A percentile compares a stretch with the other conserved stretches of the same genome.
phyloP scores from a whole-genome alignment of 2,329 filamentous ascomycete species.

The Endoconidiophora polonica region DNA sequence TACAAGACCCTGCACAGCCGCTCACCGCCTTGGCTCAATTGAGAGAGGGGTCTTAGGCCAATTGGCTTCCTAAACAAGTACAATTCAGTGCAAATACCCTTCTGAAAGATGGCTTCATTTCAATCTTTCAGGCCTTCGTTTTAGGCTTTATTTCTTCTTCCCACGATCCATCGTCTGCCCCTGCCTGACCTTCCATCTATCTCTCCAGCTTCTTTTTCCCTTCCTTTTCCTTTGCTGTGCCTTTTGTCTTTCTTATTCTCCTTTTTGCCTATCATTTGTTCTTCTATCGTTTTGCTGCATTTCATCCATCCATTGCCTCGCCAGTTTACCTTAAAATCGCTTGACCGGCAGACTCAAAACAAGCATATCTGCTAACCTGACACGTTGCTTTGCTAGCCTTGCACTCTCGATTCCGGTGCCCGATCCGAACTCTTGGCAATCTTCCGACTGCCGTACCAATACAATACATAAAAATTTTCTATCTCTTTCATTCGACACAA shows the following conservation, averaged over 20 bases:
- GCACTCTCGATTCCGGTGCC: neutral
- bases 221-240: conserved; percentile 13
- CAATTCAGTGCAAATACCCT: neutral
- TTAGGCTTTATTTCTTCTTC: no score
- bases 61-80: neutral
- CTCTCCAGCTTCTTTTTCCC: conserved; percentile 9
- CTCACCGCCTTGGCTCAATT: no score
- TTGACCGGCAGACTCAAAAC: neutral
- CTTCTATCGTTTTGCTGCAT: conserved; percentile 4
- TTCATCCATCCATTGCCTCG: no score
- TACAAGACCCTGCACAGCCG: no score
- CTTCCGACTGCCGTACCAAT: neutral
- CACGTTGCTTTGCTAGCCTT: conserved; percentile 6
- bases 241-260: neutral
- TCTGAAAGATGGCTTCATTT: conserved; percentile 8
- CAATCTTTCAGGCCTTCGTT: no score
- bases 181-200: neutral
- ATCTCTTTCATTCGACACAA: conserved; percentile 22
- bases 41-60: no score
- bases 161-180: no score
- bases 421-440: neutral
- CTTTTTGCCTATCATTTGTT: conserved; percentile 2
- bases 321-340: no score
- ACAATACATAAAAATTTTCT: conserved; percentile 9
- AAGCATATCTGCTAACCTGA: neutral